Base-by-base conservation (phyloP, 164 flowering plant species). In the Nymphaea thermarum region DNA sequence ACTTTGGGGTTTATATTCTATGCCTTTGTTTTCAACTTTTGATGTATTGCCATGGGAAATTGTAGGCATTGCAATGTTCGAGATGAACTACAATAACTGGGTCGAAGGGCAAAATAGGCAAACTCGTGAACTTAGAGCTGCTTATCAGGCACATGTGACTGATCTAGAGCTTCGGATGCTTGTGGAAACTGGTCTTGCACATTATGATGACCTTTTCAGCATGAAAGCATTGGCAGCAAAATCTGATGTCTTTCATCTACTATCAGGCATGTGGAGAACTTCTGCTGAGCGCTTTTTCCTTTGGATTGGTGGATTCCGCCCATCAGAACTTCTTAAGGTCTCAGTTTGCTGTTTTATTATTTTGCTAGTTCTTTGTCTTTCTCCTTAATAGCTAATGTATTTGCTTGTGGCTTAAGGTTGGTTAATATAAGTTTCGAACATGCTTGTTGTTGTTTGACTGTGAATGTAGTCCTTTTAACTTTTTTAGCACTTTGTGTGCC, bases 221-320 rank as follows among this genome's bases (percentile, higher is more conserved):
- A 83, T 90, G 85, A 94, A 94, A 80, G 79, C 82, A 43, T 65
- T 72, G 44, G 94, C 90, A 63, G 89, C 97, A 53, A 88, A 84
- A 71, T 83, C 85, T 67, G 98, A 89, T 72, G 97, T 91, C 17
- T 91, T 89, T 80, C 91, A 82, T 68, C 66, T 93, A 63, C 87
- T 93, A 81, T 88, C 88, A 60, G 97, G 98, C 73, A 81, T 87
- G 90, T 93, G 97, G 97, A 87, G 79, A 77, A 82, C 97, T 17
- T 70, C 93, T 44, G 84, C 93, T 36, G 98, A 93, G 65, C 83
- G 96, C 2, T 83, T 88, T 77, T 93, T 93, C 79, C 75, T 84
- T 42, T 93, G 98, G 98, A 89, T 93, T 55, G 98, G 98, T 71
- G 98, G 98, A 53, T 89, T 84, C 76, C 94, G 98, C 62, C 97